phyloP scores from a whole-genome alignment of 140 eudicot species.

The Flaveria floridana region DNA sequence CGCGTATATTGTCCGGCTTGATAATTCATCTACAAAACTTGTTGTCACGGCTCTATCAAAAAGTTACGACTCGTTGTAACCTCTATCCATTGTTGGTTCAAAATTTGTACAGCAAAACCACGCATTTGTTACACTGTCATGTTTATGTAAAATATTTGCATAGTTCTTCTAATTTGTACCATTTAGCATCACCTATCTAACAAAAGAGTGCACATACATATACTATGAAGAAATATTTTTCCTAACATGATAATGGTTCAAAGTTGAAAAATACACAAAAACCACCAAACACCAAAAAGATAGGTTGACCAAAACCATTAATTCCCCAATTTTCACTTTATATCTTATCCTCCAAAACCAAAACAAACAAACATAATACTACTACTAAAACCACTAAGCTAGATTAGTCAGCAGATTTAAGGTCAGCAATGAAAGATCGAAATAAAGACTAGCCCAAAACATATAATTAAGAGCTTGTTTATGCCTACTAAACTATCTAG shows the following conservation, averaged over 20 bases:
- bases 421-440: slow-evolving; percentile 38
- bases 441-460: slow-evolving; percentile 24
- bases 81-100: too few species aligned
- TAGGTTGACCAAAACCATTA: slow-evolving; percentile 19
- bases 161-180: too few species aligned
- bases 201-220: not conserved
- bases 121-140: too few species aligned
- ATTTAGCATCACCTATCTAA: not conserved
- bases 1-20: too few species aligned
- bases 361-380: slow-evolving; percentile 28
- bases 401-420: slow-evolving; percentile 46
- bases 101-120: too few species aligned
- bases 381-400: slow-evolving; percentile 40
- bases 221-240: not conserved
- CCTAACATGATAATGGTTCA: not conserved
- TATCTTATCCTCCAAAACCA: slow-evolving; percentile 30
- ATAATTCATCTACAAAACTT: too few species aligned
- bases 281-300: not conserved
- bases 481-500: slow-evolving; percentile 19
- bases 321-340: slow-evolving; percentile 25
- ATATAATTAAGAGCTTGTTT: slow-evolving; percentile 17
- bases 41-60: too few species aligned
- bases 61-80: too few species aligned
- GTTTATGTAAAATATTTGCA: too few species aligned
- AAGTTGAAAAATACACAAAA: not conserved